A percentile compares a stretch with the other conserved stretches of the same genome.
These are phyloP conservation scores for Hypoxylon sp. DNA, from an alignment of 2,329 filamentous ascomycete genomes.

Conservation along the genomic window DNA sequence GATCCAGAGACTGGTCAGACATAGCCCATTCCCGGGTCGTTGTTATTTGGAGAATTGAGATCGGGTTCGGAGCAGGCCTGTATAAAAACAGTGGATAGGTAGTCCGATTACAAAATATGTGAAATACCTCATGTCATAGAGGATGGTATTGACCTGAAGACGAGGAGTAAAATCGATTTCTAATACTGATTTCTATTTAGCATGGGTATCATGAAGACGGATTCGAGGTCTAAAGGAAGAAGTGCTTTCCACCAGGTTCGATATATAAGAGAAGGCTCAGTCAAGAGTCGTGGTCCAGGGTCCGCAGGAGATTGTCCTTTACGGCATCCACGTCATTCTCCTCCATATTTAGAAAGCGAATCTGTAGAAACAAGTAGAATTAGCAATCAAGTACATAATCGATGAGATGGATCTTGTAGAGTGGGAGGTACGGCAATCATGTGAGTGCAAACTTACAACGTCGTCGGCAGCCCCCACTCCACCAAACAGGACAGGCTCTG, in stretches of 20 bases:
- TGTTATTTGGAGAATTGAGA: slow-evolving; percentile 35
- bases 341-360: slow-evolving; percentile 75
- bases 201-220: slow-evolving; percentile 39
- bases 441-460: slow-evolving; percentile 66
- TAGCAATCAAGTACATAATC: slow-evolving; percentile 12
- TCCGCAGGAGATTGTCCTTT: slow-evolving; percentile 69
- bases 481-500: slow-evolving; percentile 84
- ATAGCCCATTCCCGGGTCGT: slow-evolving; percentile 42
- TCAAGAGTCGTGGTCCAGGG: slow-evolving; percentile 54
- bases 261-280: slow-evolving; percentile 31
- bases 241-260: slow-evolving; percentile 25
- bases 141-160: slow-evolving; percentile 1
- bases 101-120: slow-evolving; percentile 36
- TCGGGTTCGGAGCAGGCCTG: slow-evolving; percentile 35
- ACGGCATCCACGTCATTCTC: slow-evolving; percentile 68
- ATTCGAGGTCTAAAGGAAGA: slow-evolving; percentile 15
- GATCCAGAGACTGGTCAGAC: slow-evolving; percentile 38
- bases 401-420: too few relatives aligned
- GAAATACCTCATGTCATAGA: slow-evolving; percentile 32
- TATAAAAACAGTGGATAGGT: slow-evolving; percentile 18
- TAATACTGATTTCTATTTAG: slow-evolving; percentile 23
- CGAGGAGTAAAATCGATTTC: slow-evolving; percentile 15
- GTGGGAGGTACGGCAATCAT: neutral
- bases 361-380: slow-evolving; percentile 57
- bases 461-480: slow-evolving; percentile 73